Evolutionary conservation across 768 basidiomycete species (phyloP).

Genomic region (Hygrocybe punicea): DNA sequence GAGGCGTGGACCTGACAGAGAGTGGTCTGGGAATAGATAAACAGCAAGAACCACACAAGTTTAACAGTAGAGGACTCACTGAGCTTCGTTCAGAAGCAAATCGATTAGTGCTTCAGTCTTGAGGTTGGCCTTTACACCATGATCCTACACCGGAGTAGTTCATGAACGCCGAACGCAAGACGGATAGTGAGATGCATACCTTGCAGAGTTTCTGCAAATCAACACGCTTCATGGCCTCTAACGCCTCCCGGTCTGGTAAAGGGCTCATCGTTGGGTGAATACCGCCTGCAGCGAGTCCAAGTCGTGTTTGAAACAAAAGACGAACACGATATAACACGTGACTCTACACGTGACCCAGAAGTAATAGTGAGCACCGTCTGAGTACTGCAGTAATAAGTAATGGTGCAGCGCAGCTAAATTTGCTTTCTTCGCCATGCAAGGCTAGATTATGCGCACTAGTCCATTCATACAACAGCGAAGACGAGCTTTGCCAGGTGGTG

Average conservation of each 20-base stretch:
- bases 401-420: too few relatives aligned
- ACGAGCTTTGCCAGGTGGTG: too few relatives aligned
- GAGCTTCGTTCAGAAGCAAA: slow-evolving; percentile 54
- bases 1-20: slow-evolving; percentile 24
- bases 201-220: slow-evolving; percentile 69
- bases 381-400: too few relatives aligned
- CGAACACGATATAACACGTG: slow-evolving; percentile 5
- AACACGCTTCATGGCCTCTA: slow-evolving; percentile 46
- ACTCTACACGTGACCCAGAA: background rate
- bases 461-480: too few relatives aligned
- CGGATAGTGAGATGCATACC: slow-evolving; percentile 32
- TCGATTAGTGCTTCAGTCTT: slow-evolving; percentile 79
- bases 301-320: slow-evolving; percentile 1
- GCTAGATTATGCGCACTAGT: too few relatives aligned
- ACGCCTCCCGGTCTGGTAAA: slow-evolving; percentile 39
- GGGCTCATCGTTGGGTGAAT: slow-evolving; percentile 34
- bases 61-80: slow-evolving; percentile 31
- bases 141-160: slow-evolving; percentile 48
- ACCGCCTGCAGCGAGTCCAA: background rate
- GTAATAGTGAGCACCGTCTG: too few relatives aligned
- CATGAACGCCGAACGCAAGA: slow-evolving; percentile 9
- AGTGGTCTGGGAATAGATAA: slow-evolving; percentile 15
- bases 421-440: too few relatives aligned
- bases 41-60: slow-evolving; percentile 19
- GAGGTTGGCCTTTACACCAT: slow-evolving; percentile 78